Conservation (phyloP, 1,284 basidiomycete genomes). For the Naganishia cerealis region DNA sequence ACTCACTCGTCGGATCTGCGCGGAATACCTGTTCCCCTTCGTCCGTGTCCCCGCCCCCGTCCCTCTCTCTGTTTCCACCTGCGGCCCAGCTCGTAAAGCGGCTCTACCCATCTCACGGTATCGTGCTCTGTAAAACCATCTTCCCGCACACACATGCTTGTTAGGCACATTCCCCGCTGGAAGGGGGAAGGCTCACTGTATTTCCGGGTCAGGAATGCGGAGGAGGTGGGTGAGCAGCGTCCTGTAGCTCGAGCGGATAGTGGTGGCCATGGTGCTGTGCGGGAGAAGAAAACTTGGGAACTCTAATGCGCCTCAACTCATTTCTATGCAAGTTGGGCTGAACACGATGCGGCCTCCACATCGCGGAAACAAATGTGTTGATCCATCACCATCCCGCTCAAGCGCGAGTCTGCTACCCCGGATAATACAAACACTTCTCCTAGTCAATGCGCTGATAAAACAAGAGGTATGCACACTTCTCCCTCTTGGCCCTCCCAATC, state of each 20-base stretch:
- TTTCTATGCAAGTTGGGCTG: too few relatives aligned
- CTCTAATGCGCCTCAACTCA: too few relatives aligned
- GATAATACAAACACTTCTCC: neutral
- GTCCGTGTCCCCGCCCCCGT: neutral
- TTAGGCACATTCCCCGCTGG: neutral
- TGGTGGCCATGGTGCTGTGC: neutral
- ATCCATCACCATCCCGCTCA: too few relatives aligned
- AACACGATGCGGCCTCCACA: too few relatives aligned
- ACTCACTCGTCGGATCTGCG: constrained; percentile 1
- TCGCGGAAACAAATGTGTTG: too few relatives aligned
- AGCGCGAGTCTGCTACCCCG: too few relatives aligned
- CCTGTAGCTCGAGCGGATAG: constrained; percentile 9
- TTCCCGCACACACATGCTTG: neutral
- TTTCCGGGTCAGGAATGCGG: constrained; percentile 13
- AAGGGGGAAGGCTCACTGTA: constrained; percentile 6
- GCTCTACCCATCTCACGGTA: constrained; percentile 1
- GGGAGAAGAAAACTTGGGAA: neutral
- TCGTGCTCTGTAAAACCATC: neutral
- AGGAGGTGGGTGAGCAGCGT: constrained; percentile 1
- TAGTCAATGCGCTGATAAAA: constrained; percentile 65
- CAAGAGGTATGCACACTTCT: constrained; percentile 73
- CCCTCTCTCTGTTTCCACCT: neutral
- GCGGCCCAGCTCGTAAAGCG: too few relatives aligned
- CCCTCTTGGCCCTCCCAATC: constrained; percentile 47
- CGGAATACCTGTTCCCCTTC: neutral